These are phyloP conservation scores for Yamadazyma insecticola DNA, from an alignment of 805 yeast species.

Conservation along the genomic window DNA sequence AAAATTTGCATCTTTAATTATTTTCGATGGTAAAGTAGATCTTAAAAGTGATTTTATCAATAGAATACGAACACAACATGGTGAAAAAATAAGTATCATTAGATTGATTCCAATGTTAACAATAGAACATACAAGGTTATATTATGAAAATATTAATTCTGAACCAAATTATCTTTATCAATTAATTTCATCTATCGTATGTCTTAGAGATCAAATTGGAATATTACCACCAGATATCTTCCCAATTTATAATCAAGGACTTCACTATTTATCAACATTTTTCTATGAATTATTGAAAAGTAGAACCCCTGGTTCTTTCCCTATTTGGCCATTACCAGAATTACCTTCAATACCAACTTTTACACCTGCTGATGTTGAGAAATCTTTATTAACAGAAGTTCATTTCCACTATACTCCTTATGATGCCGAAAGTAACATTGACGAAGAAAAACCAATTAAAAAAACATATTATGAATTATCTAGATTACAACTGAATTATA, in stretches of 20 bases:
- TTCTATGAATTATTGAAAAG: slow-evolving; percentile 35
- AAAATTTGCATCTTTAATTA: slow-evolving; percentile 55
- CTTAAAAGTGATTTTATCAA: slow-evolving; percentile 27
- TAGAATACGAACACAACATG: slow-evolving; percentile 24
- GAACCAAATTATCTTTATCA: slow-evolving; percentile 49
- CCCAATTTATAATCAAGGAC: slow-evolving; percentile 66
- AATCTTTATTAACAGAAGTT: slow-evolving; percentile 70
- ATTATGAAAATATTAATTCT: slow-evolving; percentile 25
- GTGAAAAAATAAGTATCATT: slow-evolving; percentile 40
- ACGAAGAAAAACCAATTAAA: slow-evolving; percentile 8
- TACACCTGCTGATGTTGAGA: slow-evolving; percentile 72
- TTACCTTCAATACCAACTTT: slow-evolving; percentile 59
- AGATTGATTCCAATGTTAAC: slow-evolving; percentile 74
- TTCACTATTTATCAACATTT: slow-evolving; percentile 61
- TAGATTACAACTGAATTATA: slow-evolving; percentile 61
- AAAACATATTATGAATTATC: slow-evolving; percentile 52
- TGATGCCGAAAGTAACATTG: slow-evolving; percentile 24
- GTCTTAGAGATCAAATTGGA: slow-evolving; percentile 78
- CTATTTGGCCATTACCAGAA: slow-evolving; percentile 79
- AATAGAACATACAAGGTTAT: slow-evolving; percentile 71
- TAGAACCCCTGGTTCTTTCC: slow-evolving; percentile 14
- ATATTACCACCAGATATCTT: slow-evolving; percentile 72
- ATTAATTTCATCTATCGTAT: slow-evolving; percentile 77
- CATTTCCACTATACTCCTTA: slow-evolving; percentile 54
- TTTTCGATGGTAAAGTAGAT: slow-evolving; percentile 56